Evolutionary conservation across 2,329 filamentous ascomycete genomes (phyloP).

Genomic region (Colletotrichum paranaense): DNA sequence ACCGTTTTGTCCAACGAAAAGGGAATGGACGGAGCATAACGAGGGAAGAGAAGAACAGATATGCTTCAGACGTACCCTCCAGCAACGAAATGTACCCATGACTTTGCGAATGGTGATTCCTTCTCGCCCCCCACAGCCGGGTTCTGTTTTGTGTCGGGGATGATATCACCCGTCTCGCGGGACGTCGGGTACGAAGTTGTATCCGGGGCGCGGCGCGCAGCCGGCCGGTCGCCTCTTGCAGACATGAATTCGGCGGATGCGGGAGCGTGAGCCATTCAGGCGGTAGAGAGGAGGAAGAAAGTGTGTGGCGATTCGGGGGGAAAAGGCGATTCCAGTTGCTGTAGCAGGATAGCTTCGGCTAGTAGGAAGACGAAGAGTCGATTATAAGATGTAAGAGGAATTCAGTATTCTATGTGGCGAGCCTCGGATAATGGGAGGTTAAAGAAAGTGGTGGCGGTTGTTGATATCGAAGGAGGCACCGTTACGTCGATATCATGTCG

Average conservation of each 20-base stretch:
- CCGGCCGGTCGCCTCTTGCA: conserved; percentile 44
- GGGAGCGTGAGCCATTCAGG: conserved; percentile 47
- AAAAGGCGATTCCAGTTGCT: background rate
- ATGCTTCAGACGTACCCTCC: conserved; percentile 75
- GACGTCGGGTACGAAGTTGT: conserved; percentile 49
- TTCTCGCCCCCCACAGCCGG: conserved; percentile 42
- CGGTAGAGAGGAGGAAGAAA: background rate
- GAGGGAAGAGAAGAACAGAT: conserved; percentile 17
- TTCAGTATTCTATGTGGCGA: background rate
- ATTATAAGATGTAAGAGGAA: background rate
- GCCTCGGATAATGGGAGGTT: background rate
- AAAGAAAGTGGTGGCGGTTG: background rate
- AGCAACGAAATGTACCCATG: conserved; percentile 92
- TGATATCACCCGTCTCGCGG: conserved; percentile 69
- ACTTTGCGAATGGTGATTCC: conserved; percentile 72
- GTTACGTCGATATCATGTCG: conserved; percentile 22
- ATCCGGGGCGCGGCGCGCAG: conserved; percentile 21
- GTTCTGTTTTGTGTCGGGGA: conserved; percentile 54
- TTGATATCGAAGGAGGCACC: background rate
- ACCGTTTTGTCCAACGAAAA: background rate
- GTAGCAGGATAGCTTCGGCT: background rate
- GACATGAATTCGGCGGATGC: conserved; percentile 41
- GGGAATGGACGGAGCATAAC: background rate
- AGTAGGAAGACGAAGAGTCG: background rate
- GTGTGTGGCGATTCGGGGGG: background rate